phyloP scores from a whole-genome alignment of 768 basidiomycete species.

The Daedalea quercina region DNA sequence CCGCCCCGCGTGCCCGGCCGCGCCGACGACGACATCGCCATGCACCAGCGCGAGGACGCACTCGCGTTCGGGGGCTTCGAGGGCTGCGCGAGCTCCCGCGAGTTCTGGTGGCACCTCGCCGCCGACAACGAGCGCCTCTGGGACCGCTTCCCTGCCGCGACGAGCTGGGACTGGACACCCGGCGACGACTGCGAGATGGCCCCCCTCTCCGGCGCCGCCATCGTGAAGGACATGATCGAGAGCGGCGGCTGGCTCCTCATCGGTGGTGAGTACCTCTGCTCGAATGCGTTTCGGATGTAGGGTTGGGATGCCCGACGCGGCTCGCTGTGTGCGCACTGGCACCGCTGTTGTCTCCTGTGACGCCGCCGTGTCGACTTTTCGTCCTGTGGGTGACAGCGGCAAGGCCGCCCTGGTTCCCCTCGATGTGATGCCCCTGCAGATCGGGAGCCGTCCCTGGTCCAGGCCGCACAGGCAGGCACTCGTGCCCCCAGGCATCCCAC shows the following conservation, averaged over 20 bases:
- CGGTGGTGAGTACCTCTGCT: conserved; percentile 38
- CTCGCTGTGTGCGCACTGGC: background rate
- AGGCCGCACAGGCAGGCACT: no score
- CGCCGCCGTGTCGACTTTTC: no score
- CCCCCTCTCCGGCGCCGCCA: conserved; percentile 32
- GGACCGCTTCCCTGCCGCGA: conserved; percentile 46
- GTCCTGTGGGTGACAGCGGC: no score
- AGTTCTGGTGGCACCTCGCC: conserved; percentile 59
- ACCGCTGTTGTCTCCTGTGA: background rate
- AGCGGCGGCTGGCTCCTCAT: conserved; percentile 66
- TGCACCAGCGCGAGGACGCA: conserved; percentile 31
- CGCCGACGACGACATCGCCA: background rate
- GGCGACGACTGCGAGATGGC: conserved; percentile 36
- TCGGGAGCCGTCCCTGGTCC: no score
- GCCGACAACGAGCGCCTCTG: conserved; percentile 41
- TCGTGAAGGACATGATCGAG: conserved; percentile 55
- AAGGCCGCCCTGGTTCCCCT: no score
- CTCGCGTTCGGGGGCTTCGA: conserved; percentile 48
- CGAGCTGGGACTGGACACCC: conserved; percentile 50
- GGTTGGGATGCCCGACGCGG: background rate
- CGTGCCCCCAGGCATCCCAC: no score
- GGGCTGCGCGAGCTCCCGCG: conserved; percentile 57
- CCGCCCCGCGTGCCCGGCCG: conserved; percentile 4
- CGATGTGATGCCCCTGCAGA: no score
- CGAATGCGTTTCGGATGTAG: background rate